These are phyloP conservation scores for Tetrahymena malaccensis DNA, from an alignment of 73 alveolate species.

Conservation along the genomic window DNA sequence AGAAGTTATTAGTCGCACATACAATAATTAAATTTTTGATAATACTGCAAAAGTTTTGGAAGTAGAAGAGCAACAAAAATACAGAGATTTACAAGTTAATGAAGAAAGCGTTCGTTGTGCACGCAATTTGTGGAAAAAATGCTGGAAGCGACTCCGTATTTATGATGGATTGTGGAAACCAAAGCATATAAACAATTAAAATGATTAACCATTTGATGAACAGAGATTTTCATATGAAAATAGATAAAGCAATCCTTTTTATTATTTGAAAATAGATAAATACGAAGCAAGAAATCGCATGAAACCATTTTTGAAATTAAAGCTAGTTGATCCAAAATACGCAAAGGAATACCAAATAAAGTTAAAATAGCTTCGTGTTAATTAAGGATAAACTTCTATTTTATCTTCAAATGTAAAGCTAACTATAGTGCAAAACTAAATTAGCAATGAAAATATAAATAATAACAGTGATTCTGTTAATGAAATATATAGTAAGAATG, in stretches of 20 bases:
- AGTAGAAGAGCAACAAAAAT: neutral
- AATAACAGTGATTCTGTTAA: neutral
- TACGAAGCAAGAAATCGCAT: neutral
- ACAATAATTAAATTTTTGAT: neutral
- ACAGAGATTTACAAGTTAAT: neutral
- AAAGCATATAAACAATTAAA: neutral
- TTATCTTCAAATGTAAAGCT: neutral
- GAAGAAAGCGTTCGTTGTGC: neutral
- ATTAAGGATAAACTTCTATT: neutral
- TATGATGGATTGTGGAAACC: neutral
- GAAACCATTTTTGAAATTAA: neutral
- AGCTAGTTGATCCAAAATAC: neutral
- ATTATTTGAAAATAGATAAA: neutral
- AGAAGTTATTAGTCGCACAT: neutral
- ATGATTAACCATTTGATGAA: neutral
- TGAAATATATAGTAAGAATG: neutral
- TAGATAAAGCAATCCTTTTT: neutral
- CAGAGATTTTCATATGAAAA: neutral
- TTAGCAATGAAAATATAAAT: neutral
- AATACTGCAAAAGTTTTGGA: neutral
- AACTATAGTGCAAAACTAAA: neutral
- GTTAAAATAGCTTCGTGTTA: neutral
- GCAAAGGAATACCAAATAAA: neutral
- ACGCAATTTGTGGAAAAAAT: neutral
- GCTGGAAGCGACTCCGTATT: neutral